Evolutionary conservation across 768 basidiomycete genomes (phyloP), one percentile per base, ranked within the genome.

Genomic region (Leucogyrophana mollusca): DNA sequence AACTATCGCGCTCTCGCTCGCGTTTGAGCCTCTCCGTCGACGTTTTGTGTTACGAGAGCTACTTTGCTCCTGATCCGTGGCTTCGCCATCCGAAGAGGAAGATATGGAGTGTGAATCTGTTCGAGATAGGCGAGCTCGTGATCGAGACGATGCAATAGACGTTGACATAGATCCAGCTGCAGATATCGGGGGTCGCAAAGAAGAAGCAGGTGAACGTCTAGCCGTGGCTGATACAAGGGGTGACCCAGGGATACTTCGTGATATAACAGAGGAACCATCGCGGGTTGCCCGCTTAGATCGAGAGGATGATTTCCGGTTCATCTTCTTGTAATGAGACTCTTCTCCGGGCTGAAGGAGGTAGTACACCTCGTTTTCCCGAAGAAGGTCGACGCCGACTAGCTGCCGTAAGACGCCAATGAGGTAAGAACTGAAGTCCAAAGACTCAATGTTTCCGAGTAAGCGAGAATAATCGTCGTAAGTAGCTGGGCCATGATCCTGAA

Each of bases 311-410:
- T 34, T 43, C 43, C 46, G 23, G 14, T 18, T 49, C 43, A 9
- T 32, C 34, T 45, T 53, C 22, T 37, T 43, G 24, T 44, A 43
- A 9, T 10, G 46, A 5, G 52, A 52, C 27, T 73, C 70, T 52
- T 80, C 79, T 16, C 73, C 79, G 8, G 68, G 70, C 38, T 63
- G 64, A 1, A 82, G 81, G 9, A 85, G 59, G 55, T 85, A 87
- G 56, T 72, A 85, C 3, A 86, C 73, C 51, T 85, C 84, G 34
- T 79, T 73, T 50, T 85, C 83, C 10, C 80, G 77, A 38, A 85
- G 62, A 39, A 85, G 68, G 47, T 86, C 83, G 13, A 81, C 69
- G 9, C 84, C 83, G 14, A 85, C 82, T 25, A 87, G 69, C 41
- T 80, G 73, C 30, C 82, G 73, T 34, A 87, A 60, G 24, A 75